phyloP scores from a whole-genome alignment of 768 basidiomycete species.

The Lepiota venenata region DNA sequence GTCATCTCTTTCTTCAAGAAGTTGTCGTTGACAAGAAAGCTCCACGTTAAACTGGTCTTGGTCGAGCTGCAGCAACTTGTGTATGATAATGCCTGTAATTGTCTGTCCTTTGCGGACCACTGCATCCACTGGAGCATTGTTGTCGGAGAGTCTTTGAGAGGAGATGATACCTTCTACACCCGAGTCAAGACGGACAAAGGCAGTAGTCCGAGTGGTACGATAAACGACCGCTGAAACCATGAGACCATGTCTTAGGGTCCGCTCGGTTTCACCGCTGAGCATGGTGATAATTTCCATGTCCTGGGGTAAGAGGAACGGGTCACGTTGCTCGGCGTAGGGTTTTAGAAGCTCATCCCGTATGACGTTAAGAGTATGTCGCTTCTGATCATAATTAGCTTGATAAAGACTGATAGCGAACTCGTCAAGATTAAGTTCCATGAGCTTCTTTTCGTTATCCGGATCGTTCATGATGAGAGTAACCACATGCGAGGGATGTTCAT shows the following conservation, averaged over 20 bases:
- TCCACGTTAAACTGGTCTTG: slow-evolving; percentile 66
- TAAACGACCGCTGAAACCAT: slow-evolving; percentile 75
- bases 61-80: slow-evolving; percentile 59
- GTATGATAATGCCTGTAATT: slow-evolving; percentile 74
- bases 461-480: slow-evolving; percentile 87
- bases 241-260: slow-evolving; percentile 73
- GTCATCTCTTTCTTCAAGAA: slow-evolving; percentile 60
- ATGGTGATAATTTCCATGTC: slow-evolving; percentile 88
- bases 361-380: slow-evolving; percentile 84
- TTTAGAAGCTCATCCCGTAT: slow-evolving; percentile 82
- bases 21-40: slow-evolving; percentile 65
- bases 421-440: slow-evolving; percentile 89
- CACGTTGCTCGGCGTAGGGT: slow-evolving; percentile 78
- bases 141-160: slow-evolving; percentile 55
- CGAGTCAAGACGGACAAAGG: slow-evolving; percentile 82
- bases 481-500: slow-evolving; percentile 87
- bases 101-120: slow-evolving; percentile 77
- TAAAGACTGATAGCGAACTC: slow-evolving; percentile 94
- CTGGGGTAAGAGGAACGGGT: slow-evolving; percentile 56
- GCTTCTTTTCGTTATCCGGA: slow-evolving; percentile 69
- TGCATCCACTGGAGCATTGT: slow-evolving; percentile 35
- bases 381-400: slow-evolving; percentile 78
- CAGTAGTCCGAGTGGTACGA: slow-evolving; percentile 48
- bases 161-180: slow-evolving; percentile 85
- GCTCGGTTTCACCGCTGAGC: slow-evolving; percentile 88